phyloP scores from a whole-genome alignment of 2,329 filamentous ascomycete species.

The Pseudocercospora eumusae region DNA sequence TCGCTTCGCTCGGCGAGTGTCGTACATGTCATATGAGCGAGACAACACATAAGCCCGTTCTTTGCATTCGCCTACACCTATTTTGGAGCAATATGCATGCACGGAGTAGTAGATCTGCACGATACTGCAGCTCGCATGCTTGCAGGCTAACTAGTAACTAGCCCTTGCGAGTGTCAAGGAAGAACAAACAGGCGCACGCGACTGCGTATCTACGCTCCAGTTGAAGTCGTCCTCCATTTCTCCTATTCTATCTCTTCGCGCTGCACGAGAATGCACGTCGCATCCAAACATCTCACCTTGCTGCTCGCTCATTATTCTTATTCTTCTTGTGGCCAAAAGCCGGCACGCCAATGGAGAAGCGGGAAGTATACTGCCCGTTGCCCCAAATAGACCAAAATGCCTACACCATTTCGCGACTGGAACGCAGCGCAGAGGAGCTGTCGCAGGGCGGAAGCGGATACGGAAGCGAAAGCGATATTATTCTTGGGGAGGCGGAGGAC shows the following conservation, averaged over 20 bases:
- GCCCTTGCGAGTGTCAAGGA: conserved; percentile 1
- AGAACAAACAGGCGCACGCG: conserved; percentile 5
- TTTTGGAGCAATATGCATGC: neutral
- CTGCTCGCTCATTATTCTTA: neutral
- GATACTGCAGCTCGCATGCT: neutral
- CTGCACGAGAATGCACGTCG: conserved; percentile 1
- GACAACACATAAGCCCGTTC: no score
- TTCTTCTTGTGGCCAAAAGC: neutral
- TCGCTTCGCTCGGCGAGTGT: neutral
- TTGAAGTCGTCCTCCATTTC: neutral
- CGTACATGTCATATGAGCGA: no score
- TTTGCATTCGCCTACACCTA: neutral
- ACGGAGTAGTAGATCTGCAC: neutral
- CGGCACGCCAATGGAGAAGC: conserved; percentile 4
- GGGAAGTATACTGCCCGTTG: conserved; percentile 6
- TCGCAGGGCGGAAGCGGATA: conserved; percentile 65
- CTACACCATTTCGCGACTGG: conserved; percentile 68
- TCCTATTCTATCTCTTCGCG: neutral
- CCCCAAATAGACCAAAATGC: conserved; percentile 3
- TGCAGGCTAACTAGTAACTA: no score
- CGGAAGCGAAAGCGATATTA: no score
- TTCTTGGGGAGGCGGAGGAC: no score
- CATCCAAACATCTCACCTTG: neutral
- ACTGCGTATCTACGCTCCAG: neutral
- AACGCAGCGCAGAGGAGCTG: conserved; percentile 73